These are phyloP conservation scores for Candida sanyiensis DNA, from an alignment of 805 yeast species.

Conservation along the genomic window DNA sequence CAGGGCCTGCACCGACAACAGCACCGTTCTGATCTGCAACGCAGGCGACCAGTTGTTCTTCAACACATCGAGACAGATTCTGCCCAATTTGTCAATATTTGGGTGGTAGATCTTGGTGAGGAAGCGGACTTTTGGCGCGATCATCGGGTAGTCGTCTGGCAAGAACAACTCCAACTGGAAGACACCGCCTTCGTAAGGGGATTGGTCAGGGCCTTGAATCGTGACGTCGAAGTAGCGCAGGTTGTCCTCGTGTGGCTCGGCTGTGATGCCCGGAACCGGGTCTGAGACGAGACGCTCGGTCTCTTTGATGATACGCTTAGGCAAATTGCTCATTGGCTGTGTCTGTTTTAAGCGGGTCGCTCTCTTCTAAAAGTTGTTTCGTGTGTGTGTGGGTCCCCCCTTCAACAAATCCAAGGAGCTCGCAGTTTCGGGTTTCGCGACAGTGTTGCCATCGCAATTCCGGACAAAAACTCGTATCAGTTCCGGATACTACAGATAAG, in stretches of 20 bases:
- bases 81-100: constrained; percentile 89
- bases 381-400: background rate
- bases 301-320: constrained; percentile 42
- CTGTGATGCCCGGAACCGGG: constrained; percentile 95
- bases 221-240: constrained; percentile 88
- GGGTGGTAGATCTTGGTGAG: constrained; percentile 94
- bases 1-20: constrained; percentile 87
- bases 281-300: constrained; percentile 88
- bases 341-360: background rate
- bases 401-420: too few relatives aligned
- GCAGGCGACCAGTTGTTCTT: constrained; percentile 98
- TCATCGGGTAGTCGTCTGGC: constrained; percentile 98
- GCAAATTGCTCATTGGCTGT: constrained; percentile 2
- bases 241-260: constrained; percentile 91
- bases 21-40: constrained; percentile 85
- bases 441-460: too few relatives aligned
- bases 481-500: too few relatives aligned
- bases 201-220: constrained; percentile 83
- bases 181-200: constrained; percentile 84
- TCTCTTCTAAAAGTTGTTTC: background rate
- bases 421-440: too few relatives aligned
- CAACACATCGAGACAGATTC: constrained; percentile 92
- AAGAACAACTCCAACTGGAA: constrained; percentile 81
- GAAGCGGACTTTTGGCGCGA: constrained; percentile 93
- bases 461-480: too few relatives aligned